Evolutionary conservation across 208 protist genomes (phyloP), one percentile per base, ranked within the genome.

Genomic region (Trypanosoma mega): DNA sequence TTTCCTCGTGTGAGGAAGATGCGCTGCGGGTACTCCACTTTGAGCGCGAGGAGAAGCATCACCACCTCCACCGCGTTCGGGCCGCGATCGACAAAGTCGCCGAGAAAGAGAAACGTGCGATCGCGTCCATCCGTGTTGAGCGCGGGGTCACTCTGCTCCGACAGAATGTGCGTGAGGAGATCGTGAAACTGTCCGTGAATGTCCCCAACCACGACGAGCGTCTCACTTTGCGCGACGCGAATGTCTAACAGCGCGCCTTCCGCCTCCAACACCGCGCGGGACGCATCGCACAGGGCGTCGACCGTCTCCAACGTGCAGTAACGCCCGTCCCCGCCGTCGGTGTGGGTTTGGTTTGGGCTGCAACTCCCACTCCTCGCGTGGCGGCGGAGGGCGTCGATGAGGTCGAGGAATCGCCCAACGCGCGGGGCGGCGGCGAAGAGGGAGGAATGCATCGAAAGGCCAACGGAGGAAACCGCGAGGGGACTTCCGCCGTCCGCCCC

Each of bases 71-170:
- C 63, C 3, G 64, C 80, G 31, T 98, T 91, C 49, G 93, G 85
- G 14, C 97, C 97, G 63, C 96, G 82, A 67, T 99, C 98, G n/a
- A 99, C 98, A 72, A 99, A 99, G 72, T 99, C 98, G 16, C 98
- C 98, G 16, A 99, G 82, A 82, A 99, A 99, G 23, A 99, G 82
- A 55, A 90, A 89, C 50, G 53, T 72, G 29, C 72, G 60, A 53
- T 73, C 65, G 7, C 33, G 18, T 52, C 63, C 59, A 31, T 44
- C 24, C 2, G 57, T 47, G 49, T 59, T 56, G 24, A 52, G 3
- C 1, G 58, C 31, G 1, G 39, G 43, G 39, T 57, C 53, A 7
- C 23, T 55, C 48, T 81, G 64, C 44, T 79, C 63, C 27, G 69
- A 63, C 21, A 94, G 72, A 54, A 94, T 69, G 39, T 67, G 72